Base-by-base conservation (phyloP, 2,329 filamentous ascomycete species). In the Fusarium devonianum region DNA sequence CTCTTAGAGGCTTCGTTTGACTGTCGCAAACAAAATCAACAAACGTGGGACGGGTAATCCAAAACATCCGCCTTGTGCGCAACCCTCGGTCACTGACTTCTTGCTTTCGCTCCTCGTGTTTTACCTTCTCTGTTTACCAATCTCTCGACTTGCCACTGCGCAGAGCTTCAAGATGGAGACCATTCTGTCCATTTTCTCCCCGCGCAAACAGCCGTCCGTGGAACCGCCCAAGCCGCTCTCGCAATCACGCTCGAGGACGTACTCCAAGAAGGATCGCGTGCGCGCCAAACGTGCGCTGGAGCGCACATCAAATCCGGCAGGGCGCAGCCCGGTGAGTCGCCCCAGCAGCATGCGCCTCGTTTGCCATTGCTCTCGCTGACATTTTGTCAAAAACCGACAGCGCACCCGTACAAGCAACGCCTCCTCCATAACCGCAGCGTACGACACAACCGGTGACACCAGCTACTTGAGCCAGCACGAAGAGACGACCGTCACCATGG, bases 171-270 rank as follows among this genome's bases (percentile, higher is more conserved):
- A 19, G 16, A 61, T 62, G 53, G 42, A 58, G 7, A 30, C 43
- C 13, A n/a, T 62, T 8, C 22, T 56, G 8, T 45, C 47, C 23
- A 44, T 62, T 7, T 42, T 63, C 22, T 64, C 63, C 22, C 63
- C 63, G 33, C 50, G 57, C n/a, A 65, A 65, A 45, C 51, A 56
- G 40, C 39, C 40, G 10, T 13, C 35, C 16, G 28, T 38, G 32
- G 16, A 43, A 26, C 42, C 50, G 25, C 23, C 49, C 10, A 58
- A 62, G 39, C 47, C 61, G 19, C 51, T 53, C 38, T 13, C 46
- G 33, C 49, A 52, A 18, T 38, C 47, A 8, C 43, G 34, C 9
- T 26, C 45, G 2, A 56, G 38, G 36, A 43, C 44, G 6, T 50
- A 37, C 10, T 63, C 59, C 3, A 56, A 40, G 3, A 61, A 59